Conservation (phyloP, 164 flowering plant genomes). For the Malania oleifera region DNA sequence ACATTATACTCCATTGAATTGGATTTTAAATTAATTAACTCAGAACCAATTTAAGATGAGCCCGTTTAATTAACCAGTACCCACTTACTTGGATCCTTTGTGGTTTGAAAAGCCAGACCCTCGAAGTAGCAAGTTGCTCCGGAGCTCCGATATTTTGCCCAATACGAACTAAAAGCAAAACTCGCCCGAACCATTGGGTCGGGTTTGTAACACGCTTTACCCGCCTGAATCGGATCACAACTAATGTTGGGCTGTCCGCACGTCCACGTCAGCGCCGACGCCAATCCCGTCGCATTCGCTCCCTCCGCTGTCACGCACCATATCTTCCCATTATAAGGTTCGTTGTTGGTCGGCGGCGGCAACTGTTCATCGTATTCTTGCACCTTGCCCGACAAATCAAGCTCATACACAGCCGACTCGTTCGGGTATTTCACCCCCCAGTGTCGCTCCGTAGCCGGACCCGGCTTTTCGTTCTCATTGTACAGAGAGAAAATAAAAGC, state of each 20-base stretch:
- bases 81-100: conserved; percentile 79
- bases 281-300: conserved; percentile 40
- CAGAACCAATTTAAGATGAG: too few species aligned
- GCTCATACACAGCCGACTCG: conserved; percentile 44
- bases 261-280: conserved; percentile 62
- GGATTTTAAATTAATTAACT: too few species aligned
- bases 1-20: too few species aligned
- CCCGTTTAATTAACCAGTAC: too few species aligned
- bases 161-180: conserved; percentile 82
- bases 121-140: conserved; percentile 82
- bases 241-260: conserved; percentile 84
- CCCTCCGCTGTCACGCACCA: conserved; percentile 75
- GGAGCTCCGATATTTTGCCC: conserved; percentile 55
- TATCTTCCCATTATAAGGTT: conserved; percentile 69
- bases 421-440: conserved; percentile 78
- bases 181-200: conserved; percentile 44
- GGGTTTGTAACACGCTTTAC: conserved; percentile 43
- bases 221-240: conserved; percentile 64
- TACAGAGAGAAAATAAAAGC: conserved; percentile 64
- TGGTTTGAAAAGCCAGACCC: conserved; percentile 72
- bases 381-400: conserved; percentile 51
- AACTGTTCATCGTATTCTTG: conserved; percentile 30
- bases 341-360: conserved; percentile 55
- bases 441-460: conserved; percentile 86
- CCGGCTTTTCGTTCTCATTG: conserved; percentile 75